Base-by-base conservation (phyloP, 345 rosid species). In the Hevea brasiliensis region DNA sequence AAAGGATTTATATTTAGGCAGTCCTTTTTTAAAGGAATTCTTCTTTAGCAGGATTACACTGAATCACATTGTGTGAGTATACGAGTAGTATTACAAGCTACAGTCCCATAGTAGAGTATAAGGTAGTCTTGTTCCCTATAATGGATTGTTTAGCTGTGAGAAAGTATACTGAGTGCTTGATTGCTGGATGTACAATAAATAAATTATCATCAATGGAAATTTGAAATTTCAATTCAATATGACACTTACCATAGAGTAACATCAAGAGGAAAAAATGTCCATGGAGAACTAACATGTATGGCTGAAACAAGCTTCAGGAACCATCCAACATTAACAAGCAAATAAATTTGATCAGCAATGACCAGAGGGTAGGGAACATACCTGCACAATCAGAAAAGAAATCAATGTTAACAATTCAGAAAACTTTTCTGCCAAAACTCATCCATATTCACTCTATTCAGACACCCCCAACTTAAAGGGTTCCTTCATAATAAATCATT, bases 1-100 rank as follows among this genome's bases (percentile, higher is more conserved):
- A 76, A 64, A 74, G 78, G 48, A 4, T 76, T 37, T 45, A 82
- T 59, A 79, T 74, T 57, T 71, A 62, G 78, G 54, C 67, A 74
- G 44, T 61, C 23, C 60, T 72, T 47, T 71, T 69, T 75, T 20
- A 63, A 68, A 32, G 81, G 55, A 68, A 70, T 74, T 74, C 74
- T 76, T 73, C 72, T 68, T 74, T 74, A 70, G 32, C 45, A 12
- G 71, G 53, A 26, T 60, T 59, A 51, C 26, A 66, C 65, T 48
- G 40, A n/a, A 65, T 79, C 65, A 47, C 26, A 29, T 61, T 74
- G 35, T 68, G 65, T 60, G 68, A 67, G 70, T 63, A 76, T 71
- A 79, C 56, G 32, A 21, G 70, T 48, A 57, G 74, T 66, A 37
- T 65, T 61, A 65, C 68, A 37, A 62, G 70, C 65, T 67, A 78